A percentile compares a stretch with the other conserved stretches of the same genome.
phyloP scores from a whole-genome alignment of 106 monocot species.

The Allium fistulosum region DNA sequence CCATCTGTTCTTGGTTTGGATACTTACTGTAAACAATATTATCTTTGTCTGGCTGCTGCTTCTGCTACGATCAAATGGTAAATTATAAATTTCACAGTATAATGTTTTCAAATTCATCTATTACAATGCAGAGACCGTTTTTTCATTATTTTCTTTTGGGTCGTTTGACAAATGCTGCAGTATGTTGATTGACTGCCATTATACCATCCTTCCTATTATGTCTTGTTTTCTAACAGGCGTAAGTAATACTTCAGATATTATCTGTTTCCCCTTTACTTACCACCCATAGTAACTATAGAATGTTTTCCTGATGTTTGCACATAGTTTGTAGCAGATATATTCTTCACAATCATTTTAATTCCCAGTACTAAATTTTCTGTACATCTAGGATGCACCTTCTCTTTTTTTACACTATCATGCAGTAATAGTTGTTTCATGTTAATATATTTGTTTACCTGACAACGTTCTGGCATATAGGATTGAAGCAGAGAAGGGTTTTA shows the following conservation, averaged over 20 bases:
- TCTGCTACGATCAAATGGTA: slow-evolving; percentile 92
- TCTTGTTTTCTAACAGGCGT: too few species aligned
- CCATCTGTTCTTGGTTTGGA: slow-evolving; percentile 93
- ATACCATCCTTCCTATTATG: too few species aligned
- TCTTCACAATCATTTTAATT: neutral
- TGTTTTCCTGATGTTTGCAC: too few species aligned
- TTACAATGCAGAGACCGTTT: neutral
- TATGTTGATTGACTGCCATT: too few species aligned
- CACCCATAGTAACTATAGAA: too few species aligned
- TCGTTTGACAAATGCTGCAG: neutral
- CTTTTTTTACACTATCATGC: neutral
- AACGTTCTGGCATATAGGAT: slow-evolving; percentile 29
- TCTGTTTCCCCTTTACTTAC: too few species aligned
- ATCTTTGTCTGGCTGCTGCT: slow-evolving; percentile 93
- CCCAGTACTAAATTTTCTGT: neutral
- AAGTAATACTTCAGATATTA: too few species aligned
- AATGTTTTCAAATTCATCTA: neutral
- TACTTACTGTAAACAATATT: slow-evolving; percentile 91
- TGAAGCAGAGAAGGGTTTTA: slow-evolving; percentile 83
- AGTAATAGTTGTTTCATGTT: too few species aligned
- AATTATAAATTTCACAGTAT: neutral
- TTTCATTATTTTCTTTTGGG: neutral
- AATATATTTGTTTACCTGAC: too few species aligned
- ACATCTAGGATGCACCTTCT: neutral
- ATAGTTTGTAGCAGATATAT: neutral